These are phyloP conservation scores for Malus hybrid DNA, from an alignment of 331 rosid genomes.

Conservation along the genomic window DNA sequence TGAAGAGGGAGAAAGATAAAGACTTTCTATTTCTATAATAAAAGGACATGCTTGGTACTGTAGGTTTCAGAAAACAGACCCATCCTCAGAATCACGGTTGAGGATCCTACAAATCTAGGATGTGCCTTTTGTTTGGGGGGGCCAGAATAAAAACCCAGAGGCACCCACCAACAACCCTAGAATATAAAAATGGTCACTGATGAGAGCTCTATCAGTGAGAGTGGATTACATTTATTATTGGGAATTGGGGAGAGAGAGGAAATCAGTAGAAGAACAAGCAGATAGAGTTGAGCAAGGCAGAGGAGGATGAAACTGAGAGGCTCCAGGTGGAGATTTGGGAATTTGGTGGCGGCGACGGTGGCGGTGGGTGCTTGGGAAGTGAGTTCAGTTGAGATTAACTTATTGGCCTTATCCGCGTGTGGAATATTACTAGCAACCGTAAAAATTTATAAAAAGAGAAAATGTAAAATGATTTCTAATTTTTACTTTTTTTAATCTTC, in stretches of 20 bases:
- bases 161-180: conserved; percentile 42
- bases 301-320: conserved; percentile 12
- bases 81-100: conserved; percentile 56
- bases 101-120: conserved; percentile 31
- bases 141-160: conserved; percentile 51
- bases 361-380: not conserved
- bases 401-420: conserved; percentile 24
- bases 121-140: conserved; percentile 40
- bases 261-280: not conserved
- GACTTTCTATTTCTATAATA: not conserved
- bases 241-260: not conserved
- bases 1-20: conserved; percentile 3
- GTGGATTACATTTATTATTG: not conserved
- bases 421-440: not conserved
- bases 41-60: conserved; percentile 19
- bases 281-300: not conserved
- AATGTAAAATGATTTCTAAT: no score
- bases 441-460: no score
- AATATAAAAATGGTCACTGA: conserved; percentile 7
- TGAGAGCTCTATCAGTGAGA: conserved; percentile 29
- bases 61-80: conserved; percentile 26
- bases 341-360: conserved; percentile 7
- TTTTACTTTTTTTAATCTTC: no score
- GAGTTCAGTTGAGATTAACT: not conserved
- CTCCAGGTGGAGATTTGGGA: conserved; percentile 27